Base-by-base conservation (phyloP, 371 early-diverging fungal species). In the Mucor mucedo region DNA sequence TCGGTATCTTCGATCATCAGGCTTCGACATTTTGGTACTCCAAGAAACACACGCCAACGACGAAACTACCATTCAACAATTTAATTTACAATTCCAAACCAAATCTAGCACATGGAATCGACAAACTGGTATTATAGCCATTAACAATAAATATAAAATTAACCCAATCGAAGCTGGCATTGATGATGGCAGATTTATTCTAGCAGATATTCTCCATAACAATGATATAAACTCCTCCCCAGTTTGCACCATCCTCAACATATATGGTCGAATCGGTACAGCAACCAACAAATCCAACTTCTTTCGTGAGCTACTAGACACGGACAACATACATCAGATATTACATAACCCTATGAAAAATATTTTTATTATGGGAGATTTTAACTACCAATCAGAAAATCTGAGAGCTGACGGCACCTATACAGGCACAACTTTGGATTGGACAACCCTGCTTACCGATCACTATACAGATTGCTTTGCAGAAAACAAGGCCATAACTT, bases 21-120 rank as follows among this genome's bases (percentile, higher is more conserved):
- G n/a, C n/a, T 30, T 29, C 27, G 58, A 63, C 28, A 58, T 63
- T 3, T 13, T 52, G 8, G 29, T 41, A 5, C 21, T 57, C 5
- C 64, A 63, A 63, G 64, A 63, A 58, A 58, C 64, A 2, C 57
- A 63, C 42, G 64, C 64, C 0, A 35, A 32, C 7, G 21, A 29
- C 8, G 4, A 8, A 3, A 5, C 10, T 5, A 13, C 9, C 2
- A 38, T 32, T 9, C 11, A 39, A 3, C 4, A 41, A 33, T 33
- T 63, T 11, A 57, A 57, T 9, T 4, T 42, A 3, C 29, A 30
- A 4, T 63, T 63, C 11, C 28, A 63, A 2, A 44, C 52, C 2
- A 45, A 2, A 7, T 58, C 58, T 0, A 42, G 35, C 11, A 8
- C 21, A 7, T 57, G 64, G 58, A 57, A 44, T 4, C 5, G 8